Conservation (phyloP, 164 flowering plant species). For the Macadamia integrifolia region DNA sequence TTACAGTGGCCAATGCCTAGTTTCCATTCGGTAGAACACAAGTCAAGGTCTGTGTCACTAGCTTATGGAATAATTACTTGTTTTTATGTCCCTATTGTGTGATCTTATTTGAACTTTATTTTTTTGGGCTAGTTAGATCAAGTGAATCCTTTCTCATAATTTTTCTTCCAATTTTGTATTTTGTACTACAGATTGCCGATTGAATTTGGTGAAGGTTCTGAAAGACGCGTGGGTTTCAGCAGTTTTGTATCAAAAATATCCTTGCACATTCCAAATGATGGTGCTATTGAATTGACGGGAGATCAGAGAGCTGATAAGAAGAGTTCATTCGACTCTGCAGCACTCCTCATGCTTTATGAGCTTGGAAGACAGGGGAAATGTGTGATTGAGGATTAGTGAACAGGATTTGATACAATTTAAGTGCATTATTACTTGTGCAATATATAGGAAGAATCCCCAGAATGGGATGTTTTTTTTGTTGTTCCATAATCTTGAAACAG, state of each 20-base stretch:
- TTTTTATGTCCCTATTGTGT: not conserved
- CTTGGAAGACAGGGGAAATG: conserved; percentile 51
- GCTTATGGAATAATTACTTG: not conserved
- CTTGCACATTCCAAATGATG: conserved; percentile 52
- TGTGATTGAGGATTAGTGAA: conserved; percentile 22
- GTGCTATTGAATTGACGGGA: conserved; percentile 45
- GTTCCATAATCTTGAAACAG: not conserved
- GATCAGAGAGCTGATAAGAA: conserved; percentile 76
- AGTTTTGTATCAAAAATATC: conserved; percentile 50
- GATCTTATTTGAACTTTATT: not conserved
- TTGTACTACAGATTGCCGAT: conserved; percentile 33
- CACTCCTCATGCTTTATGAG: conserved; percentile 48
- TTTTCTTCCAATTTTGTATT: not conserved
- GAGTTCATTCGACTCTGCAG: conserved; percentile 80
- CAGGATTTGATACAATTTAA: not conserved
- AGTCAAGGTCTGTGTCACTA: conserved; percentile 42
- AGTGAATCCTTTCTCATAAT: not conserved
- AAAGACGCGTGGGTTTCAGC: conserved; percentile 32
- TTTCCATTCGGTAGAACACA: conserved; percentile 43
- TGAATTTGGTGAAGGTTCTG: conserved; percentile 40
- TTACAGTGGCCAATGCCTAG: conserved; percentile 77
- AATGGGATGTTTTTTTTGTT: not conserved
- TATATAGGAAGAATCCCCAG: not conserved
- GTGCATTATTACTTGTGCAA: not conserved
- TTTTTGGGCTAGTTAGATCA: not conserved